Evolutionary conservation across 106 monocot species (phyloP), one percentile per base, ranked within the genome.

Genomic region (Allium fistulosum): DNA sequence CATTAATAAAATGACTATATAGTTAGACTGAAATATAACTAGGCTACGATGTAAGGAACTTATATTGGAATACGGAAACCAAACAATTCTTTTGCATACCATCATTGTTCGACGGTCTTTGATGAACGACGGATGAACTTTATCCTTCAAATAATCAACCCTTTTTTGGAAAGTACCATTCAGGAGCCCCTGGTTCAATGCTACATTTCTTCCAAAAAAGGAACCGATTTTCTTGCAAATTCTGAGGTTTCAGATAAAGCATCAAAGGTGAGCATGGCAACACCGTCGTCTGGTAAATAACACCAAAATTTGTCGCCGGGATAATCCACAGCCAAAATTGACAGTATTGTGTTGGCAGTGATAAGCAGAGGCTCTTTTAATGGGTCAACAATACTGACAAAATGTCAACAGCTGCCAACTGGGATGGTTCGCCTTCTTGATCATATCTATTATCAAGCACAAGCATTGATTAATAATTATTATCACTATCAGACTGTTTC

Each of bases 301-400:
- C 88, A 93, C 37, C 84, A 93, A 55, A 93, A 87, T 78, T 92
- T 92, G 66, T 88, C 85, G 48, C 88, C 88, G 49, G 92, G 92
- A 63, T 92, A 92, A 51, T 93, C 92, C 37, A 93, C 92, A 60
- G 92, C 83, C 69, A 93, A 83, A 71, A 93, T 93, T 10, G 92
- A 93, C 22, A 93, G 59, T 22, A 93, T 85, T 9, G 92, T 93
- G 53, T 93, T 93, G 56, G 92, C 92, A 76, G 92, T 93, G 74
- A 93, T 88, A 63, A 93, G 74, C 46, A 85, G 92, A 69, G 92
- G 92, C 66, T 93, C 92, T 49, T 93, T 93, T 61, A 83, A 69
- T 13, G 92, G 92, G 70, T 93, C 92, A 4, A 93, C 92, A 59
- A 88, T 93, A 83, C 88, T 88, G 63, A 88, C 92, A 93, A 93